Evolutionary conservation across 192 early-diverging fungal species (phyloP).

Genomic region (Linnemannia elongata): DNA sequence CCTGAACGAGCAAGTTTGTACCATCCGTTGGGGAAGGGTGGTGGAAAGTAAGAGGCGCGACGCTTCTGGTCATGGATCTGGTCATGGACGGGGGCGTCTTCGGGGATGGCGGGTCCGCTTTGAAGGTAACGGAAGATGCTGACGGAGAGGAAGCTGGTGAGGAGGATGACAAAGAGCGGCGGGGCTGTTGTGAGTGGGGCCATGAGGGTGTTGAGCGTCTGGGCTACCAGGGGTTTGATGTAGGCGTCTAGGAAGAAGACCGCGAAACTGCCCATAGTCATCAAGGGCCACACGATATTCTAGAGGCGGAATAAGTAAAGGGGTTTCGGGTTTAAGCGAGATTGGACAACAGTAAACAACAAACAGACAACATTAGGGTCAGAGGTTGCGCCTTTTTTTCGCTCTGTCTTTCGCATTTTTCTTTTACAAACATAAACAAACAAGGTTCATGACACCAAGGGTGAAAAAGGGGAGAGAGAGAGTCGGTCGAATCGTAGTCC

Average conservation of each 20-base stretch:
- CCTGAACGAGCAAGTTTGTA: conserved; percentile 41
- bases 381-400: not conserved
- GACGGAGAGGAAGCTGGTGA: conserved; percentile 3
- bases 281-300: conserved; percentile 53
- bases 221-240: conserved; percentile 6
- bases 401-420: too few relatives aligned
- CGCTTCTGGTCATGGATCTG: conserved; percentile 56
- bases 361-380: not conserved
- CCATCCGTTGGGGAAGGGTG: conserved; percentile 53
- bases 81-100: conserved; percentile 38
- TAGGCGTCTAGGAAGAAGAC: conserved; percentile 48
- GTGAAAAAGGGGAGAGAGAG: not conserved
- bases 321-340: not conserved
- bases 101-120: conserved; percentile 7
- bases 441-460: not conserved
- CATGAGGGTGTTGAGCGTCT: not conserved
- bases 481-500: not conserved
- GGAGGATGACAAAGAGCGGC: conserved; percentile 28
- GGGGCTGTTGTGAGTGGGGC: conserved; percentile 21
- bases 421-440: not conserved
- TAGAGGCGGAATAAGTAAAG: conserved; percentile 1
- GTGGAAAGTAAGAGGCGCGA: conserved; percentile 39
- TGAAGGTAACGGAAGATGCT: conserved; percentile 24
- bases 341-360: not conserved
- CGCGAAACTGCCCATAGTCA: conserved; percentile 41